Base-by-base conservation (phyloP, 352 stramenopile genomes). In the Globisporangium heterothallicum region DNA sequence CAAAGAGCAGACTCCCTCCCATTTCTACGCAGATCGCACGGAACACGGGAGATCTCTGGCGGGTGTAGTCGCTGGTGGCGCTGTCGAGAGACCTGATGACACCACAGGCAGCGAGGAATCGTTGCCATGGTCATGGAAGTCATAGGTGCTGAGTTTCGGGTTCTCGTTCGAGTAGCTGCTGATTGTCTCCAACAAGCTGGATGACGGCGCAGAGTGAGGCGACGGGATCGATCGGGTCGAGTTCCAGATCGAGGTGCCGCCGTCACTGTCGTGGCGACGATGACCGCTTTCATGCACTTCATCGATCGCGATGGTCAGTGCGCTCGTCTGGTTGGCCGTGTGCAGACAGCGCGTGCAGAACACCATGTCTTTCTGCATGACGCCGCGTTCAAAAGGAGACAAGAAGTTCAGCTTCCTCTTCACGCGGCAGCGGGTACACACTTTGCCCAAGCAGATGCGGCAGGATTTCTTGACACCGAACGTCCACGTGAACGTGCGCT, bases 331-430 rank as follows among this genome's bases (percentile, higher is more conserved):
- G 5, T 58, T 58, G 16, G 58, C 49, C 9, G 58, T 61, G 49
- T 72, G 59, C 19, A 71, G 62, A 18, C 66, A 74, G 10, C 66
- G 63, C 21, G 63, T 70, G 57, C 66, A 75, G 16, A 68, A 53
- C 49, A 70, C 60, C 2, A 72, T 64, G 12, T 35, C 55, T 24
- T 68, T 70, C 53, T 71, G 68, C 24, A 74, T 59, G 16, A 72
- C 59, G 14, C 58, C 56, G 1, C 58, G 61, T 10, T 63, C 66
- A 4, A 56, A 60, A 42, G 64, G 64, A 25, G 66, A 67, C 26
- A 70, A 54, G 21, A 70, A 76, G 38, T 58, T 72, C 19, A 76
- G 10, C 1, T 60, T 55, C 47, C 69, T 74, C 4, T 62, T 62
- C 19, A 71, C 66, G 7, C 62, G 43, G 52, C 66, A 74, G 13